Conservation (phyloP, 495 filamentous ascomycete species). For the Evernia prunastri region DNA sequence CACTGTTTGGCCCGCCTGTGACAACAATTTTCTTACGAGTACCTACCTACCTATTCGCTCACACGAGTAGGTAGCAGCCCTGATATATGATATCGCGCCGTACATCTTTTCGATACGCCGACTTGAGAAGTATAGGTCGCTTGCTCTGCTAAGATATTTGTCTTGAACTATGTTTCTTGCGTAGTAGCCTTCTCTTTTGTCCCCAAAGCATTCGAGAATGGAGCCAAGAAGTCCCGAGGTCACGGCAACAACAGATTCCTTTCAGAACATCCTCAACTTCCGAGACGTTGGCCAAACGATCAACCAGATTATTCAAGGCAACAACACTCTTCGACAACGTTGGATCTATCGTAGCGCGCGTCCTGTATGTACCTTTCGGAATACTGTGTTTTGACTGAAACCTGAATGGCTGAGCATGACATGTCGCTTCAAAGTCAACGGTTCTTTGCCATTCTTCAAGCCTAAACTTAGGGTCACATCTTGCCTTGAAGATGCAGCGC, state of each 20-base stretch:
- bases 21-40: background rate
- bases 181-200: background rate
- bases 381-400: background rate
- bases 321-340: constrained; percentile 56
- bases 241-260: constrained; percentile 29
- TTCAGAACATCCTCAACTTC: constrained; percentile 72
- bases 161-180: background rate
- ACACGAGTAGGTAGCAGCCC: background rate
- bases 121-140: no score
- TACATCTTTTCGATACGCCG: background rate
- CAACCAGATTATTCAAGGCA: constrained; percentile 39
- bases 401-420: background rate
- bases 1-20: no score
- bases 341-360: constrained; percentile 64
- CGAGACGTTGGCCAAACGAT: constrained; percentile 74
- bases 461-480: background rate
- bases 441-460: background rate
- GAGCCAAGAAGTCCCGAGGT: background rate
- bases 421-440: background rate
- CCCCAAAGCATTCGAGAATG: background rate
- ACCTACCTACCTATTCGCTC: no score
- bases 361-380: constrained; percentile 19
- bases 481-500: background rate
- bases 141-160: background rate
- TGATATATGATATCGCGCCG: background rate